Evolutionary conservation across 176 grass and related monocot genomes (phyloP).

Genomic region (Cenchrus fungigraminus): DNA sequence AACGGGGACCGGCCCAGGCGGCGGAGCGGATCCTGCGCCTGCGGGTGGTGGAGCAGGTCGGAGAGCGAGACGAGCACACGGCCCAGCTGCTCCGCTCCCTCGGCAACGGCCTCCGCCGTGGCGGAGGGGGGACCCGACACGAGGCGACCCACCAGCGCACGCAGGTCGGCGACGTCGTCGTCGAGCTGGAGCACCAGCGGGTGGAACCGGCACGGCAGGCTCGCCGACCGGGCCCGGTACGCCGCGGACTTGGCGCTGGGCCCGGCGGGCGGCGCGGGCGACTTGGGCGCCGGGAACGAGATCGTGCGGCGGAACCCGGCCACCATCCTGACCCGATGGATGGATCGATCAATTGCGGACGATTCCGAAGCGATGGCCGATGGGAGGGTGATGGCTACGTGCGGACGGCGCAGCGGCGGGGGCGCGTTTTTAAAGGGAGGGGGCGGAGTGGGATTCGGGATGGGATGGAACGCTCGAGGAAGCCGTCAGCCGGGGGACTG

Average conservation of each 20-base stretch:
- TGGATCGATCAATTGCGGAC: not conserved
- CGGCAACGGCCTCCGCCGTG: slow-evolving; percentile 11
- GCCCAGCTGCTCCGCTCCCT: slow-evolving; percentile 36
- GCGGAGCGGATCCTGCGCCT: slow-evolving; percentile 60
- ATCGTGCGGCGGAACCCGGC: slow-evolving; percentile 67
- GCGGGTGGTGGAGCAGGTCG: slow-evolving; percentile 69
- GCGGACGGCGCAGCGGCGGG: not conserved
- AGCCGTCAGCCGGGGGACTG: slow-evolving; percentile 14
- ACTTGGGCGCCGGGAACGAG: slow-evolving; percentile 60
- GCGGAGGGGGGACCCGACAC: not conserved
- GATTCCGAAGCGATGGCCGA: not conserved
- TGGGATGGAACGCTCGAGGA: slow-evolving; percentile 43
- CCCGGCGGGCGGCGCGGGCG: not conserved
- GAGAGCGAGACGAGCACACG: slow-evolving; percentile 57
- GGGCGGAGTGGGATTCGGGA: slow-evolving; percentile 10
- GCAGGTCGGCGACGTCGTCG: slow-evolving; percentile 60
- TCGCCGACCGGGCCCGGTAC: slow-evolving; percentile 67
- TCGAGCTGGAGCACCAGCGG: slow-evolving; percentile 66
- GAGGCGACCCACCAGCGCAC: slow-evolving; percentile 15
- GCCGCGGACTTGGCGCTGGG: slow-evolving; percentile 33
- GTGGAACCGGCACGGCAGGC: slow-evolving; percentile 80
- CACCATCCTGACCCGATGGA: slow-evolving; percentile 33
- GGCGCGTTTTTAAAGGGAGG: slow-evolving; percentile 33
- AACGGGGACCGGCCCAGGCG: slow-evolving; percentile 37
- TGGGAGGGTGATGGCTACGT: not conserved